These are phyloP conservation scores for Mycena olivaceomarginata DNA, from an alignment of 768 basidiomycete genomes.

Conservation along the genomic window DNA sequence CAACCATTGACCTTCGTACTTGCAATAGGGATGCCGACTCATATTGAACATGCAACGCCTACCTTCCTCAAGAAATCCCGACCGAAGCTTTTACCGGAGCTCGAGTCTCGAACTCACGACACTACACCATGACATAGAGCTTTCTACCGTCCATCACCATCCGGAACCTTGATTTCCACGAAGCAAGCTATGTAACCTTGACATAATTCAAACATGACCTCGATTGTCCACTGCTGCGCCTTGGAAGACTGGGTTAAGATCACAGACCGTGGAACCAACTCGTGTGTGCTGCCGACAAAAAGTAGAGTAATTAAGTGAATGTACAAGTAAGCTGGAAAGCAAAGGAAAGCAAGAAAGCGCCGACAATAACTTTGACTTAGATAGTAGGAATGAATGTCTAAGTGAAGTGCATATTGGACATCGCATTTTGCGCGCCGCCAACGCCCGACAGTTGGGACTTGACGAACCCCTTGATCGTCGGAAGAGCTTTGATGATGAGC, in stretches of 20 bases:
- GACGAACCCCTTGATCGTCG: slow-evolving; percentile 77
- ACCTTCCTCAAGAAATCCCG: background rate
- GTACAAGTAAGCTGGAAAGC: slow-evolving; percentile 6
- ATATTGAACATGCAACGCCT: slow-evolving; percentile 43
- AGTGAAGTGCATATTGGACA: slow-evolving; percentile 31
- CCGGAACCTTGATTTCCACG: background rate
- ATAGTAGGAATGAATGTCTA: background rate
- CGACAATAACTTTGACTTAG: background rate
- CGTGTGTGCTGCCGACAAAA: background rate
- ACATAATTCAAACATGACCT: background rate
- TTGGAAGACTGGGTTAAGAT: background rate
- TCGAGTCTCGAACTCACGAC: slow-evolving; percentile 29
- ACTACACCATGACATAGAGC: slow-evolving; percentile 7
- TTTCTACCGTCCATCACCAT: background rate
- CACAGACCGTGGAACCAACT: background rate
- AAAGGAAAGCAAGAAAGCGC: slow-evolving; percentile 13
- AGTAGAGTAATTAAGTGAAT: background rate
- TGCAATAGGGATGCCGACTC: slow-evolving; percentile 36
- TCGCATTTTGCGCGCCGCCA: slow-evolving; percentile 23
- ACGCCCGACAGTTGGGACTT: slow-evolving; percentile 42
- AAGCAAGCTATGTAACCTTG: background rate
- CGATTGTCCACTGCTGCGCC: background rate
- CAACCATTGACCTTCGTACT: background rate
- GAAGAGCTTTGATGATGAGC: slow-evolving; percentile 81
- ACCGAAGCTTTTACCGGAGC: background rate